Base-by-base conservation (phyloP, 495 filamentous ascomycete species). In the Aspergillus funiculosus region DNA sequence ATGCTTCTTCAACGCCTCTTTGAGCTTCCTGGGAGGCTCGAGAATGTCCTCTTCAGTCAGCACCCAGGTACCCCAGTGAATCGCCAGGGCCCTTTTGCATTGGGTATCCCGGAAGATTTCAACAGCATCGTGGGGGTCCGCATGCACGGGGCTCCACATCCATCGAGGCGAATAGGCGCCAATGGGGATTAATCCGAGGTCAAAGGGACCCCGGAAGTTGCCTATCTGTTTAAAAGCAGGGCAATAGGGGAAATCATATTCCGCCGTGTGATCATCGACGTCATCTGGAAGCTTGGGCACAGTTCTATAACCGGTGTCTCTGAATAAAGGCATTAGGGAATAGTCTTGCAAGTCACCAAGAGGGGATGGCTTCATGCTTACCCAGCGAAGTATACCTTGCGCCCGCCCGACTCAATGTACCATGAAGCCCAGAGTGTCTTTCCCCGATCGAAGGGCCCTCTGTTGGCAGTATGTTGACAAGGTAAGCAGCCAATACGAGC, bases 21-120 rank as follows among this genome's bases (percentile, higher is more conserved):
- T 84, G 48, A 97, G 64, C 62, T 86, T 65, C 64, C 63, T 64
- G 4, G 90, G 89, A 14, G 91, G 91, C 66, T 95, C 88, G 36
- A 90, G 65, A 9, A 92, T 81, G 53, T 87, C 84, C 63, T 97
- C 91, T 47, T 79, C 76, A 0, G 91, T 95, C 50, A 97, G 61
- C 6, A 88, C 83, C 89, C 90, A 96, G 0, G 89, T 89, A 18
- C 80, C 90, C 91, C 91, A 97, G 57, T 97, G 91, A 49, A 97
- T 95, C 10, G 76, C 91, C 70, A 97, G 76, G 13, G 90, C 91
- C 34, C 69, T 73, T 59, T 81, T 75, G 68, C 92, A 98, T 50
- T 78, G 78, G 13, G 88, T 95, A 51, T 96, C 92, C 25, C 69
- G 63, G 69, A 95, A 95, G 49, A 98, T 98, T 48, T 89, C 83